Evolutionary conservation across 2,329 filamentous ascomycete genomes (phyloP).

Genomic region (Cladosporium halotolerans): DNA sequence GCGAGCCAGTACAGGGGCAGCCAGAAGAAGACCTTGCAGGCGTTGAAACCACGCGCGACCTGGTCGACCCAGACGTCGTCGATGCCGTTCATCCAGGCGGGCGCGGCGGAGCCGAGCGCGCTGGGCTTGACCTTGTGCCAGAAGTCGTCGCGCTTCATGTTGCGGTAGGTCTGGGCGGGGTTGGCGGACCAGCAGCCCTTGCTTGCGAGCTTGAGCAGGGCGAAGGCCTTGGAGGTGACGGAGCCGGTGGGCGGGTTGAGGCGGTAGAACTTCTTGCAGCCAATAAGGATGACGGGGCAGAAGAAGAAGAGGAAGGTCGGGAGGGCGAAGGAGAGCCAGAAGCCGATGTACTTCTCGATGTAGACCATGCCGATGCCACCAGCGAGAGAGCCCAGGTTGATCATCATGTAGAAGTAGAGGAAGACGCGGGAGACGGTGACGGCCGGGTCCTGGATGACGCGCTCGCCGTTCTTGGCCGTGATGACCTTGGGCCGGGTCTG

Average conservation of each 20-base stretch:
- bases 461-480: constrained; percentile 36
- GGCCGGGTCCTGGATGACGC: constrained; percentile 41
- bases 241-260: constrained; percentile 64
- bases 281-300: constrained; percentile 51
- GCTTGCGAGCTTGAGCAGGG: constrained; percentile 54
- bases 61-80: constrained; percentile 78
- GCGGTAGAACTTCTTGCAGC: constrained; percentile 46
- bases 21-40: constrained; percentile 62
- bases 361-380: constrained; percentile 54
- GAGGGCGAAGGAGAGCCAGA: constrained; percentile 59
- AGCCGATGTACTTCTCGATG: constrained; percentile 55
- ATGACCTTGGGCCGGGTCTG: constrained; percentile 36
- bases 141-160: constrained; percentile 48
- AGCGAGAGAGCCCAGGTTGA: constrained; percentile 64
- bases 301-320: constrained; percentile 59
- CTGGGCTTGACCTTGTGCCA: constrained; percentile 26
- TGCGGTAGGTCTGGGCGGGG: constrained; percentile 50
- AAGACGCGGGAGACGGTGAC: constrained; percentile 44
- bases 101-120: constrained; percentile 42
- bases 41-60: constrained; percentile 58
- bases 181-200: constrained; percentile 35
- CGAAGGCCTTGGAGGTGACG: constrained; percentile 60
- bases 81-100: constrained; percentile 67
- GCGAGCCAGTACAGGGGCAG: constrained; percentile 55
- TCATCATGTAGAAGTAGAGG: constrained; percentile 64